Conservation (phyloP, 2,329 filamentous ascomycete species). For the Alternaria hordeiaustralica region DNA sequence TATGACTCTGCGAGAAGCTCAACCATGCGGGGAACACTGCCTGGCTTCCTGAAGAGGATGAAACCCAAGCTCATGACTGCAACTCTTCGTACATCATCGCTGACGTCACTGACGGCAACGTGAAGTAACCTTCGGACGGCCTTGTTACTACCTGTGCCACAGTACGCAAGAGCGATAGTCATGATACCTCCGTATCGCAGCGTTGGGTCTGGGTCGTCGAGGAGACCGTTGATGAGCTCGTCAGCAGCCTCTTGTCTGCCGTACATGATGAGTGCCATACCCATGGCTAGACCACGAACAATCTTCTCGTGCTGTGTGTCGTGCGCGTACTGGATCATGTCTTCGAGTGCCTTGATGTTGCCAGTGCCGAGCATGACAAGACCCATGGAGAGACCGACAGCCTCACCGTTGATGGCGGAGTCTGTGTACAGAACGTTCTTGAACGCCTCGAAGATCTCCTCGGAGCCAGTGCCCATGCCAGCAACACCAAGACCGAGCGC, state of each 20-base stretch:
- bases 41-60: slow-evolving; percentile 96
- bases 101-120: slow-evolving; percentile 96
- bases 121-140: slow-evolving; percentile 95
- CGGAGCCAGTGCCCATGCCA: slow-evolving; percentile 93
- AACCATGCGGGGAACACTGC: slow-evolving; percentile 97
- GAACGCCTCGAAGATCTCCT: slow-evolving; percentile 89
- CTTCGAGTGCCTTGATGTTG: slow-evolving; percentile 88
- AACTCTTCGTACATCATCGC: slow-evolving; percentile 93
- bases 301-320: slow-evolving; percentile 99
- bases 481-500: slow-evolving; percentile 94
- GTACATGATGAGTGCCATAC: slow-evolving; percentile 99
- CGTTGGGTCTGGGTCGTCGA: slow-evolving; percentile 92
- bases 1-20: slow-evolving; percentile 98
- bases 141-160: slow-evolving; percentile 97
- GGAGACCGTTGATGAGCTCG: slow-evolving; percentile 88
- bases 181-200: slow-evolving; percentile 97
- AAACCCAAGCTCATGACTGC: slow-evolving; percentile 98
- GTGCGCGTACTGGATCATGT: slow-evolving; percentile 97
- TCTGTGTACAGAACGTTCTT: slow-evolving; percentile 89
- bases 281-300: slow-evolving; percentile 90
- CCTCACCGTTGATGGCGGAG: slow-evolving; percentile 95
- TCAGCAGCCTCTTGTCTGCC: slow-evolving; percentile 93
- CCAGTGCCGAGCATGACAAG: slow-evolving; percentile 98
- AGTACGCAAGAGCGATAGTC: slow-evolving; percentile 97
- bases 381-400: slow-evolving; percentile 94